Conservation (phyloP, 768 basidiomycete genomes). For the Cyclocybe cylindracea region DNA sequence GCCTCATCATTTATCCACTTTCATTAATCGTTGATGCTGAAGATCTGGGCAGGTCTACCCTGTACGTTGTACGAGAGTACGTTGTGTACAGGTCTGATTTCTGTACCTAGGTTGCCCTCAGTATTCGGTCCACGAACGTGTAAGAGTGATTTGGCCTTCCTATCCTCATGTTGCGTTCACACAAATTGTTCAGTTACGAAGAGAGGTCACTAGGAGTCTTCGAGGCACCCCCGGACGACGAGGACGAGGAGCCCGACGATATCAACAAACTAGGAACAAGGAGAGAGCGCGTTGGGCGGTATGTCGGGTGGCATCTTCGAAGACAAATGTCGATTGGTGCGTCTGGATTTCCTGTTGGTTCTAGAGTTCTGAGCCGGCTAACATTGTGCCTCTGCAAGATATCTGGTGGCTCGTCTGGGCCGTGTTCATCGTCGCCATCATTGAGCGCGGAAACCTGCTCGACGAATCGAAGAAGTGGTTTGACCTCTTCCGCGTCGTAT, state of each 20-base stretch:
- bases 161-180: neutral
- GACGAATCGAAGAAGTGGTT: slow-evolving; percentile 64
- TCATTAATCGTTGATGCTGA: neutral
- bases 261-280: slow-evolving; percentile 32
- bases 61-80: slow-evolving; percentile 20
- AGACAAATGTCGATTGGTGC: slow-evolving; percentile 60
- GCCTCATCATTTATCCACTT: slow-evolving; percentile 14
- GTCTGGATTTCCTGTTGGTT: slow-evolving; percentile 12
- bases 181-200: slow-evolving; percentile 49
- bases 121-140: slow-evolving; percentile 69
- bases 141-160: slow-evolving; percentile 26
- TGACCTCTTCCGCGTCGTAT: slow-evolving; percentile 55
- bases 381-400: slow-evolving; percentile 36
- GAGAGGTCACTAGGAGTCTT: slow-evolving; percentile 72
- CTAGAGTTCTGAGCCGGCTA: neutral
- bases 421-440: slow-evolving; percentile 70
- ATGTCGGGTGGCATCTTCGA: slow-evolving; percentile 59
- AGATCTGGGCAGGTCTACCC: slow-evolving; percentile 38
- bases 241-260: slow-evolving; percentile 47
- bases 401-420: slow-evolving; percentile 83
- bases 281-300: slow-evolving; percentile 45
- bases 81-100: neutral
- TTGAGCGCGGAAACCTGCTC: slow-evolving; percentile 62
- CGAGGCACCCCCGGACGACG: slow-evolving; percentile 50
- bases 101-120: slow-evolving; percentile 46